Conservation (phyloP, 2,329 filamentous ascomycete species). For the Apiospora pterosperma region DNA sequence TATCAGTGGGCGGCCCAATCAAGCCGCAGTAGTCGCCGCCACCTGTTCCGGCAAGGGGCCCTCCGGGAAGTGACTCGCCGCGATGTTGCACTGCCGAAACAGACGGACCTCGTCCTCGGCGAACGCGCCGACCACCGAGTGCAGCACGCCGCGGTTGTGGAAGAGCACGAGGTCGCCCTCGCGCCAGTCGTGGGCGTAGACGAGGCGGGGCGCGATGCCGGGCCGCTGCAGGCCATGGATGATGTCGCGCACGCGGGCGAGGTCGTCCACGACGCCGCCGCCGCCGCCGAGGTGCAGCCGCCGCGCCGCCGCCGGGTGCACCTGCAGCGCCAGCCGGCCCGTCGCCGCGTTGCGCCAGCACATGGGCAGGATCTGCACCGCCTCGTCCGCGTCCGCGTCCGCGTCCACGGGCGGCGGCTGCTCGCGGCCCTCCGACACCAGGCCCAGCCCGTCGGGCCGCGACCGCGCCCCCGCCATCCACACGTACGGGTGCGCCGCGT, state of each 20-base stretch:
- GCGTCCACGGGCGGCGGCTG: constrained; percentile 61
- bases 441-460: constrained; percentile 65
- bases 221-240: constrained; percentile 68
- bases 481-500: constrained; percentile 76
- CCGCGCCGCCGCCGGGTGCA: constrained; percentile 70
- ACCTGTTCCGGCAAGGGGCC: constrained; percentile 34
- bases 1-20: neutral
- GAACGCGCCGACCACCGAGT: constrained; percentile 74
- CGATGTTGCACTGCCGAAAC: constrained; percentile 77
- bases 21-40: neutral
- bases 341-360: constrained; percentile 75
- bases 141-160: constrained; percentile 72
- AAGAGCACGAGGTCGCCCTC: constrained; percentile 75
- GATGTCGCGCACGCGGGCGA: constrained; percentile 63
- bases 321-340: constrained; percentile 64
- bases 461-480: constrained; percentile 74
- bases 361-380: constrained; percentile 72
- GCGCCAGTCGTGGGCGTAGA: constrained; percentile 75
- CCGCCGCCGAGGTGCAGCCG: constrained; percentile 67
- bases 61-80: constrained; percentile 56
- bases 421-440: constrained; percentile 64
- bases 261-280: constrained; percentile 65
- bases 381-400: no score
- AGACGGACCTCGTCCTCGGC: constrained; percentile 68
- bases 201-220: constrained; percentile 63